A percentile compares a stretch with the other conserved stretches of the same genome.
Evolutionary conservation across 2,329 filamentous ascomycete genomes (phyloP).

Genomic region (Colletotrichum chrysophilum): DNA sequence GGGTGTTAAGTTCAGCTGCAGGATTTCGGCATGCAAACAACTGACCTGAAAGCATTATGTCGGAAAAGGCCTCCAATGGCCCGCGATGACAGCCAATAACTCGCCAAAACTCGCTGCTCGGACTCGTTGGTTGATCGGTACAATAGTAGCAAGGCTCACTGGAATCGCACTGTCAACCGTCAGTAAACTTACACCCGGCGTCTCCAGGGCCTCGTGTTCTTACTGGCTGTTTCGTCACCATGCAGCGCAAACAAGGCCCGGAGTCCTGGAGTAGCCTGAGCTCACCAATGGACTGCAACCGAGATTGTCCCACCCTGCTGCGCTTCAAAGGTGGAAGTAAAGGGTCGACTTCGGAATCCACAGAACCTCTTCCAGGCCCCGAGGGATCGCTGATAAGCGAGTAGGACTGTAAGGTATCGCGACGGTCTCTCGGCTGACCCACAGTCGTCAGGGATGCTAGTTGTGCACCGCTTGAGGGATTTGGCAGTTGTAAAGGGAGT

Average conservation of each 20-base stretch:
- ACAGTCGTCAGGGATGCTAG: constrained; percentile 40
- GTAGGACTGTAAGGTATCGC: constrained; percentile 44
- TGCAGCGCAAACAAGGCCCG: constrained; percentile 58
- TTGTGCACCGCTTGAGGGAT: constrained; percentile 34
- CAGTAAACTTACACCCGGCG: not conserved
- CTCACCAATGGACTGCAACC: constrained; percentile 63
- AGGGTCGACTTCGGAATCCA: constrained; percentile 55
- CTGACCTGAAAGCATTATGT: constrained; percentile 56
- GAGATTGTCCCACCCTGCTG: constrained; percentile 56
- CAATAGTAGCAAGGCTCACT: constrained; percentile 56
- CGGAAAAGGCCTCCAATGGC: constrained; percentile 50
- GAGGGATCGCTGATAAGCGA: constrained; percentile 45
- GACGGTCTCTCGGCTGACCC: constrained; percentile 41
- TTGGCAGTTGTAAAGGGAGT: constrained; percentile 45
- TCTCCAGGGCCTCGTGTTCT: constrained; percentile 22
- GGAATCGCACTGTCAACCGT: constrained; percentile 52
- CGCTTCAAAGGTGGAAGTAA: constrained; percentile 60
- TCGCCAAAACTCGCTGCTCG: constrained; percentile 51
- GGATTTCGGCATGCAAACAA: not conserved
- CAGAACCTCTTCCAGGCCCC: constrained; percentile 39
- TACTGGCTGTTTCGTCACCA: constrained; percentile 51
- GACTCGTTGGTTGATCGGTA: constrained; percentile 38
- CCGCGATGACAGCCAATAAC: constrained; percentile 57
- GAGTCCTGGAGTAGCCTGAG: constrained; percentile 53
- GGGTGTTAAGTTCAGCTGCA: not conserved